These are phyloP conservation scores for Neoscytalidium dimidiatum DNA, from an alignment of 2,329 filamentous ascomycete species.

Conservation along the genomic window DNA sequence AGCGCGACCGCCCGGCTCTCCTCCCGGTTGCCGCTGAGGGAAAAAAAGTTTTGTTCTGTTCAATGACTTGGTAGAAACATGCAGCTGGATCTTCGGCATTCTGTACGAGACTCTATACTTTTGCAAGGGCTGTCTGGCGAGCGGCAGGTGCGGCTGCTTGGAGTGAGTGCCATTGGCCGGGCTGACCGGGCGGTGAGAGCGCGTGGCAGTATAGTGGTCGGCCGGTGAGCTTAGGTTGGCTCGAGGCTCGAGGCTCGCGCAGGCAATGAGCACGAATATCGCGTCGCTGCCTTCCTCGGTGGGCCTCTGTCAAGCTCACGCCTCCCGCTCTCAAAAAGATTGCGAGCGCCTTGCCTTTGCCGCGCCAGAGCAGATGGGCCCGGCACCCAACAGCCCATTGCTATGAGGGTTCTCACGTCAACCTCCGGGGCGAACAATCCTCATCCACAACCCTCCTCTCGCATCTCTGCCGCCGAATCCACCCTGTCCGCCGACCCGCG, in stretches of 20 bases:
- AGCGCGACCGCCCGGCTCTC: not conserved
- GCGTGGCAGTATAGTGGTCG: not conserved
- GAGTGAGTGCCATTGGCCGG: conserved; percentile 6
- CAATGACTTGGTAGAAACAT: too few species aligned
- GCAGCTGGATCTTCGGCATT: too few species aligned
- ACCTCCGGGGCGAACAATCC: conserved; percentile 12
- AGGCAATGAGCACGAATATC: not conserved
- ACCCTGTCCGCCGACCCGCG: not conserved
- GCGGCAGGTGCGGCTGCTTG: too few species aligned
- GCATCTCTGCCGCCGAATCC: not conserved
- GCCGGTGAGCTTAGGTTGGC: not conserved
- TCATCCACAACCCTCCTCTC: not conserved
- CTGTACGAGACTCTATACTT: too few species aligned
- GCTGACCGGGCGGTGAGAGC: conserved; percentile 3
- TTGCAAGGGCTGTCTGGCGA: not conserved
- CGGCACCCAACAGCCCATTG: not conserved
- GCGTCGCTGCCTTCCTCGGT: not conserved
- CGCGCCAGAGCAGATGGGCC: conserved; percentile 8
- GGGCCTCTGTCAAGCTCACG: not conserved
- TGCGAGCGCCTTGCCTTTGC: not conserved
- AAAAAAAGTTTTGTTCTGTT: not conserved
- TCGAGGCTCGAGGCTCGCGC: not conserved
- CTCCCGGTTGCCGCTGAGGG: not conserved
- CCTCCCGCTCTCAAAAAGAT: not conserved
- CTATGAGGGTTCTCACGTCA: conserved; percentile 18